A percentile compares a stretch with the other conserved stretches of the same genome.
These are phyloP conservation scores for Nakataea oryzae DNA, from an alignment of 2,329 filamentous ascomycete species.

Conservation along the genomic window DNA sequence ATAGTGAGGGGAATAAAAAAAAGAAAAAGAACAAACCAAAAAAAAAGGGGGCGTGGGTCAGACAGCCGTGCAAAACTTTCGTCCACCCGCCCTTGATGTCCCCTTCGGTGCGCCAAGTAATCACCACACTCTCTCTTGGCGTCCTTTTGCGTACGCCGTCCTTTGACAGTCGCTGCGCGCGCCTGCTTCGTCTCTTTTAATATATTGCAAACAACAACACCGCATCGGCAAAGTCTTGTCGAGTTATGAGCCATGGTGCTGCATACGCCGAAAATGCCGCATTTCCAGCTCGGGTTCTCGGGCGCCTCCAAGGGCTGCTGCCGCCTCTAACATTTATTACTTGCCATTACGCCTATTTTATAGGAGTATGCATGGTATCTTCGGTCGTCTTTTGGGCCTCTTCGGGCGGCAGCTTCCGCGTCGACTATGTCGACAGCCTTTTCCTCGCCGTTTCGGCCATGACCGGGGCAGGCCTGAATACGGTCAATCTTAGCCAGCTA, in stretches of 20 bases:
- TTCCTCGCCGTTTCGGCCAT: constrained; percentile 57
- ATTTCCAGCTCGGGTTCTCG: background rate
- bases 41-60: background rate
- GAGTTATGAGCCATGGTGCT: background rate
- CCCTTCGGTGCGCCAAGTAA: background rate
- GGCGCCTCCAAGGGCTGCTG: constrained; percentile 9
- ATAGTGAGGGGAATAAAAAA: too few relatives aligned
- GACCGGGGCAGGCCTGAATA: constrained; percentile 55
- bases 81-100: background rate
- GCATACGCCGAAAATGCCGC: background rate
- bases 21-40: background rate
- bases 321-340: constrained; percentile 49
- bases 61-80: background rate
- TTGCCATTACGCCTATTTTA: constrained; percentile 57
- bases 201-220: background rate
- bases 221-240: background rate
- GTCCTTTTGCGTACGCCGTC: background rate
- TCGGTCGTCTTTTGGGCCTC: constrained; percentile 51
- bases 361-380: constrained; percentile 39
- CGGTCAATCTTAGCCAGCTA: constrained; percentile 50
- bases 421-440: constrained; percentile 52
- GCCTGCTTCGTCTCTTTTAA: background rate
- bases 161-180: background rate
- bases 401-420: constrained; percentile 35
- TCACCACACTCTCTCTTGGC: background rate